phyloP scores from a whole-genome alignment of 2,329 filamentous ascomycete genomes.

The Alternaria solani region DNA sequence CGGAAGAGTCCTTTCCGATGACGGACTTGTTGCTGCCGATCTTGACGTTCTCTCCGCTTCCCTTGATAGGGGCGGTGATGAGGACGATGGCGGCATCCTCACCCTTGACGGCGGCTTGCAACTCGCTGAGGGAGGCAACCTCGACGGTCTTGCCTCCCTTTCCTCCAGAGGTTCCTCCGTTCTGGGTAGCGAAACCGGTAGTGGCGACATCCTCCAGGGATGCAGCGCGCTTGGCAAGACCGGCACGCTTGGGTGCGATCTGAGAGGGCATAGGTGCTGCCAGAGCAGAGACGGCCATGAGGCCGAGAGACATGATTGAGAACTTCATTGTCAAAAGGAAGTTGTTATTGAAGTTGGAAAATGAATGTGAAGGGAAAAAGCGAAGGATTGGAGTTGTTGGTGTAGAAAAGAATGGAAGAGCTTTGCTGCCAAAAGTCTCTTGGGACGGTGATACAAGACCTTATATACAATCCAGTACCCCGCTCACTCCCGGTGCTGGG shows the following conservation, averaged over 20 bases:
- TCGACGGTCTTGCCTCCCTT: conserved; percentile 47
- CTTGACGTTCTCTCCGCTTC: conserved; percentile 53
- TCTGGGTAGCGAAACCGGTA: conserved; percentile 45
- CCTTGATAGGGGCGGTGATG: conserved; percentile 56
- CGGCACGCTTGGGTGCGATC: conserved; percentile 27
- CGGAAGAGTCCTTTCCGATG: conserved; percentile 59
- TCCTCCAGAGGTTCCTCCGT: conserved; percentile 52
- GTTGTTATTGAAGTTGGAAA: conserved; percentile 19
- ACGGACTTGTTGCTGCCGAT: conserved; percentile 61
- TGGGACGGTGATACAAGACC: conserved; percentile 7
- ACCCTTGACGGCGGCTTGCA: conserved; percentile 56
- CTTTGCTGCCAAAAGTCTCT: conserved; percentile 19
- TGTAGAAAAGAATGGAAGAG: conserved; percentile 28
- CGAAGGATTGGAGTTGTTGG: conserved; percentile 23
- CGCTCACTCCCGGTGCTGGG: not conserved
- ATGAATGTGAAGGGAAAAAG: conserved; percentile 23
- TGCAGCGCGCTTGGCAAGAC: conserved; percentile 38
- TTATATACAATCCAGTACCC: conserved; percentile 17
- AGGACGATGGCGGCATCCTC: conserved; percentile 57
- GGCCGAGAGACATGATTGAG: conserved; percentile 39
- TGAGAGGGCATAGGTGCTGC: conserved; percentile 43
- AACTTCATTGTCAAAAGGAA: conserved; percentile 38
- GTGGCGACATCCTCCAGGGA: conserved; percentile 39
- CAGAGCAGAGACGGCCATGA: conserved; percentile 43
- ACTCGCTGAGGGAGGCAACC: conserved; percentile 48